phyloP scores from a whole-genome alignment of 208 protist species.

The Eutreptiella sp. region DNA sequence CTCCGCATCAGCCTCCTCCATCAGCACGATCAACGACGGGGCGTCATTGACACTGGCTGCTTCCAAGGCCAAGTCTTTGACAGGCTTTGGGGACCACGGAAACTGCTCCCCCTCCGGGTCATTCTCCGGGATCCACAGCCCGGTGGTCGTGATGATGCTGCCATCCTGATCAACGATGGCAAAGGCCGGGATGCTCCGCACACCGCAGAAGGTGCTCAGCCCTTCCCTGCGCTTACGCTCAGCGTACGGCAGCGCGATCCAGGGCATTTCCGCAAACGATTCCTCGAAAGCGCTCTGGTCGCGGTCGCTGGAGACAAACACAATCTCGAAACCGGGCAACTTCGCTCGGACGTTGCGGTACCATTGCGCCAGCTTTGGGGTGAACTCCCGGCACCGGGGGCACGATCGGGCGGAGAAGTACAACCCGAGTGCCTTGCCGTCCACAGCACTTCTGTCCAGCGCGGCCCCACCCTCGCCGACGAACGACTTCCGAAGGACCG shows the following conservation, averaged over 20 bases:
- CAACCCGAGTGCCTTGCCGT: slow-evolving; percentile 6
- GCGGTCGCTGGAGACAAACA: slow-evolving; percentile 31
- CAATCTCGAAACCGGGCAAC: slow-evolving; percentile 56
- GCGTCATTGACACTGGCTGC: too few species aligned
- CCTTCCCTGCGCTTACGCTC: background rate
- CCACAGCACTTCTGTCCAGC: too few species aligned
- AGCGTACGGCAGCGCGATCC: slow-evolving; percentile 1
- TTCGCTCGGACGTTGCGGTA: slow-evolving; percentile 54
- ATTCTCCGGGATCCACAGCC: too few species aligned
- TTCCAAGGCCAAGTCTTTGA: too few species aligned
- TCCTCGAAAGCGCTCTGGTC: slow-evolving; percentile 10
- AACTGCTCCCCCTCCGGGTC: too few species aligned
- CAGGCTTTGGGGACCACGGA: too few species aligned
- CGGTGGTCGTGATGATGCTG: too few species aligned
- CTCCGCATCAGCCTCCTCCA: too few species aligned
- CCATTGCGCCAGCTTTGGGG: slow-evolving; percentile 43
- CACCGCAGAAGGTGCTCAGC: slow-evolving; percentile 11
- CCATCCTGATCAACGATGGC: slow-evolving; percentile 30
- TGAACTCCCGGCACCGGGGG: slow-evolving; percentile 39
- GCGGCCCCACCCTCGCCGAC: too few species aligned
- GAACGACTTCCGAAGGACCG: too few species aligned
- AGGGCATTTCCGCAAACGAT: slow-evolving; percentile 11
- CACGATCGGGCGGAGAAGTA: slow-evolving; percentile 46
- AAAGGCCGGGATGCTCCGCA: slow-evolving; percentile 26
- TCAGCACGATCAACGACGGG: too few species aligned